A percentile compares a stretch with the other conserved stretches of the same genome.
Evolutionary conservation across 345 rosid genomes (phyloP).

Genomic region (Arabidopsis arenosa): DNA sequence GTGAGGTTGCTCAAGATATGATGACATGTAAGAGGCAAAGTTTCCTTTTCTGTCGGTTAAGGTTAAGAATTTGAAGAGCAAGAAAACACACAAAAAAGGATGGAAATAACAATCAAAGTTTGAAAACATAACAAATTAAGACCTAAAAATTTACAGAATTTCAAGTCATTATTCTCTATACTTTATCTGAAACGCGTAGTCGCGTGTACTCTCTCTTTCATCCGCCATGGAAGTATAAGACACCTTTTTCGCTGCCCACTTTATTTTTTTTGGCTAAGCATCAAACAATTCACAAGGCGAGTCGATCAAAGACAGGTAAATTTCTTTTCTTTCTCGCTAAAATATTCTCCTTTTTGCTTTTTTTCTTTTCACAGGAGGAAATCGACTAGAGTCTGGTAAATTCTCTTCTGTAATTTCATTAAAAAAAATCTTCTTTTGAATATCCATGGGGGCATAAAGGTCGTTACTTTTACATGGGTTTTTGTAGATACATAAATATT

Average conservation of each 20-base stretch:
- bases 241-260: neutral
- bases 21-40: conserved; percentile 45
- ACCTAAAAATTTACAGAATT: conserved; percentile 12
- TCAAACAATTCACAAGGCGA: conserved; percentile 25
- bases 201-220: neutral
- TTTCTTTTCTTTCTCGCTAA: neutral
- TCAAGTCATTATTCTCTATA: too few species aligned
- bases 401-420: neutral
- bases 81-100: neutral
- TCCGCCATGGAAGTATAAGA: conserved; percentile 32
- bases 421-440: conserved; percentile 9
- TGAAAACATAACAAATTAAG: conserved; percentile 5
- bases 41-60: neutral
- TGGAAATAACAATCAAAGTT: neutral
- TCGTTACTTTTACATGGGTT: conserved; percentile 28
- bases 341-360: neutral
- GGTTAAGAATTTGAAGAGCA: neutral
- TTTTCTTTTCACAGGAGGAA: neutral
- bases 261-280: neutral
- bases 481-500: conserved; percentile 16
- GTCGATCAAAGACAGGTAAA: conserved; percentile 27
- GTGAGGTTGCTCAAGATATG: neutral
- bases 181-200: too few species aligned
- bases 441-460: conserved; percentile 26
- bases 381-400: conserved; percentile 5